Evolutionary conservation across 2,329 filamentous ascomycete genomes (phyloP).

Genomic region (Huntiella abstrusa): DNA sequence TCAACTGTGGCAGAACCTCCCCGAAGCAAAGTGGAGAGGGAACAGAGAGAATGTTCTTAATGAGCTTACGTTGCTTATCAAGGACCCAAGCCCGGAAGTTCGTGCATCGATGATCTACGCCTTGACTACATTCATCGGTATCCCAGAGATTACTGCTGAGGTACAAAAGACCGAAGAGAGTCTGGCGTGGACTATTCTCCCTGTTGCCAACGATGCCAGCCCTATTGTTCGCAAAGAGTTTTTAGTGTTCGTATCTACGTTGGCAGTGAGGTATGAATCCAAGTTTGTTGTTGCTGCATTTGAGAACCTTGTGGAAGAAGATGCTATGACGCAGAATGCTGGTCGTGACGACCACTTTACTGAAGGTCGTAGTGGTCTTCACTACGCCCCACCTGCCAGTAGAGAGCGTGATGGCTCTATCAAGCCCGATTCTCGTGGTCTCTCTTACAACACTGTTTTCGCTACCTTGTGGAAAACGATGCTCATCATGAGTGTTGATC

Average conservation of each 20-base stretch:
- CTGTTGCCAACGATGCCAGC: constrained; percentile 87
- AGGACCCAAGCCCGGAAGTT: constrained; percentile 81
- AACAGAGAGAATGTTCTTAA: constrained; percentile 72
- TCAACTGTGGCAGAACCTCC: constrained; percentile 78
- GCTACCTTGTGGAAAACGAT: constrained; percentile 89
- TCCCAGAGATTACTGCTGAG: constrained; percentile 79
- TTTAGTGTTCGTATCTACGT: constrained; percentile 81
- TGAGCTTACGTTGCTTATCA: constrained; percentile 60
- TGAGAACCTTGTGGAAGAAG: constrained; percentile 76
- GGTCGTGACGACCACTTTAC: constrained; percentile 34
- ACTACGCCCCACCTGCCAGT: constrained; percentile 38
- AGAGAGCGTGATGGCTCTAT: constrained; percentile 38
- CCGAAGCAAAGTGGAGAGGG: constrained; percentile 91
- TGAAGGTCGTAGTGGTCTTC: constrained; percentile 36
- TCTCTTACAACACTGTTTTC: constrained; percentile 78
- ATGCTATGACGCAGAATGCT: constrained; percentile 42
- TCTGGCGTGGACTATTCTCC: constrained; percentile 70
- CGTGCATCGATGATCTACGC: constrained; percentile 85
- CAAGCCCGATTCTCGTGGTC: constrained; percentile 34
- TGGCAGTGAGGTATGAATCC: constrained; percentile 74
- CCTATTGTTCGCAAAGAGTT: constrained; percentile 88
- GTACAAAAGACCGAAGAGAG: constrained; percentile 81
- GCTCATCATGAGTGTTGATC: constrained; percentile 77
- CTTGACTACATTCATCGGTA: constrained; percentile 83
- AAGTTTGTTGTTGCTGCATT: constrained; percentile 85